Evolutionary conservation across 345 rosid genomes (phyloP).

Genomic region (Eucalyptus shirleyi): DNA sequence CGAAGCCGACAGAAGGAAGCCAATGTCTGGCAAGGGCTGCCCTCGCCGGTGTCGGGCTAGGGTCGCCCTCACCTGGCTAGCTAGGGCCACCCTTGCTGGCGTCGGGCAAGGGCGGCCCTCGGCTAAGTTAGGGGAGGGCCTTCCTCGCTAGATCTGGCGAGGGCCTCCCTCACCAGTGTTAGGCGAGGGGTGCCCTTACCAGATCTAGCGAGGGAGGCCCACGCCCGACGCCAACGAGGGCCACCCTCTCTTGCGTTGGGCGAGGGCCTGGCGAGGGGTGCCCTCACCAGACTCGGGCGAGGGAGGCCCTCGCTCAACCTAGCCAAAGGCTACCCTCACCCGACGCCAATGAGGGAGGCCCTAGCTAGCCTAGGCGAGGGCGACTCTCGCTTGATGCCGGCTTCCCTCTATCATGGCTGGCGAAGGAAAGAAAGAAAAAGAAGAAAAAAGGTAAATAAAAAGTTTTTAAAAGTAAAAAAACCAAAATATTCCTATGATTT

Average conservation of each 20-base stretch:
- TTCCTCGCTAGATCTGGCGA: too few species aligned
- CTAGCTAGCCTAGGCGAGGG: too few species aligned
- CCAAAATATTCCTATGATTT: accelerated
- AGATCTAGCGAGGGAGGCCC: too few species aligned
- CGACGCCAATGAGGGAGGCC: accelerated
- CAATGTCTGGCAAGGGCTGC: accelerated
- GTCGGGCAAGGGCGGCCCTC: too few species aligned
- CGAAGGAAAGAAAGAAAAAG: too few species aligned
- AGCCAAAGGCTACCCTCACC: accelerated
- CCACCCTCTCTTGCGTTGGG: accelerated
- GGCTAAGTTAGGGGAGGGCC: too few species aligned
- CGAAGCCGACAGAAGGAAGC: accelerated
- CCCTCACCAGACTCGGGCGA: accelerated
- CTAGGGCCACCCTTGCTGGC: accelerated
- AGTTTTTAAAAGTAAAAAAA: too few species aligned
- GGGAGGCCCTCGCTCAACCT: accelerated
- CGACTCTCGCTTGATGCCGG: accelerated
- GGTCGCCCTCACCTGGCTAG: too few species aligned
- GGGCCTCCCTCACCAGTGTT: too few species aligned
- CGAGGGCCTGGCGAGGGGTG: too few species aligned
- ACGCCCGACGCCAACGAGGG: too few species aligned
- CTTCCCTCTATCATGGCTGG: accelerated
- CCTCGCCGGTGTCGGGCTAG: accelerated
- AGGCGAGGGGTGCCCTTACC: accelerated
- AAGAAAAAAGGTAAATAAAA: too few species aligned